These are phyloP conservation scores for Brassica nigra DNA, from an alignment of 345 rosid genomes.

Conservation along the genomic window DNA sequence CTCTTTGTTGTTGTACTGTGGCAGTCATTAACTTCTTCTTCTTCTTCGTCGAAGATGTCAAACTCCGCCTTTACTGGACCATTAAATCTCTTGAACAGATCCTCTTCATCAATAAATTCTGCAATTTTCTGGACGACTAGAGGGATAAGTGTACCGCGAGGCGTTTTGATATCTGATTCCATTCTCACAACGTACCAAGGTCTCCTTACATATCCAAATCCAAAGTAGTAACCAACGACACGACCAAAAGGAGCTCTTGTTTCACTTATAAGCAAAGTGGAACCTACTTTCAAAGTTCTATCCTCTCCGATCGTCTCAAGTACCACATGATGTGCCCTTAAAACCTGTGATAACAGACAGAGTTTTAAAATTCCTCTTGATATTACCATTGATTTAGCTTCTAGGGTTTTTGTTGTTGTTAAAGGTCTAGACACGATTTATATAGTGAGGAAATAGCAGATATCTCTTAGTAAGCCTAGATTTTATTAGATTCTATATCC, in stretches of 20 bases:
- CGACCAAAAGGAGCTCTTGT: not conserved
- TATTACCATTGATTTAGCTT: not conserved
- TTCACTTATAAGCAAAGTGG: not conserved
- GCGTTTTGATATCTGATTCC: not conserved
- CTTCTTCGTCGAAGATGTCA: not conserved
- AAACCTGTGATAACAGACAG: not conserved
- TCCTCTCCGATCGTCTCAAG: not conserved
- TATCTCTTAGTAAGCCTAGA: not conserved
- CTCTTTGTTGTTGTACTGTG: not conserved
- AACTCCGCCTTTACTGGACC: not conserved
- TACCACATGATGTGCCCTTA: not conserved
- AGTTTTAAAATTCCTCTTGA: not conserved
- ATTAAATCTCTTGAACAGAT: not conserved
- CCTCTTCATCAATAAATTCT: not conserved
- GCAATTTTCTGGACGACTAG: not conserved
- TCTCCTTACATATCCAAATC: not conserved
- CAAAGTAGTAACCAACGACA: not conserved
- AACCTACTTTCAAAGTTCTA: not conserved
- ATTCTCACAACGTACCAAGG: not conserved
- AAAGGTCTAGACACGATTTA: not conserved
- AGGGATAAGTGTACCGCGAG: not conserved
- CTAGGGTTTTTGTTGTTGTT: not conserved
- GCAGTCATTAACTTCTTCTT: not conserved
- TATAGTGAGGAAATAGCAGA: not conserved
- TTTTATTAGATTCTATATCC: not conserved